Percentiles rank a stretch among this genome's conserved stretches.
Conservation (phyloP, 2,329 filamentous ascomycete species). For the Beauveria bassiana region DNA sequence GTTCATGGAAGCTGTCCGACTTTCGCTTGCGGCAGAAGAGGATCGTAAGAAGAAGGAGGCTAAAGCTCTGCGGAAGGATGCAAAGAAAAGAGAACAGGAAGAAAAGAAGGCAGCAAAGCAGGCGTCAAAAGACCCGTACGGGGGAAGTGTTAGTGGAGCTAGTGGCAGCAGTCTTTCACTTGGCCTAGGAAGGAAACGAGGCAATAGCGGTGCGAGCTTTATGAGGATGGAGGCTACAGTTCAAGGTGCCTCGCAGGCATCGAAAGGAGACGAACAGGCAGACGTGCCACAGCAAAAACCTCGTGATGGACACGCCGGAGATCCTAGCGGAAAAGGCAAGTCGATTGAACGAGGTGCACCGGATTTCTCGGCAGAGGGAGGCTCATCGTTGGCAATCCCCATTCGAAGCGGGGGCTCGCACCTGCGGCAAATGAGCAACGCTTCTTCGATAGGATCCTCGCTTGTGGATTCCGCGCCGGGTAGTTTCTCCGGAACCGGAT, state of each 20-base stretch:
- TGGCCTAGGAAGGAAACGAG: slow-evolving; percentile 49
- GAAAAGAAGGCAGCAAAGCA: slow-evolving; percentile 72
- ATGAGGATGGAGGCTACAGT: slow-evolving; percentile 48
- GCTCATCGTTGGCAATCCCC: slow-evolving; percentile 31
- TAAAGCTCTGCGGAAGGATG: slow-evolving; percentile 54
- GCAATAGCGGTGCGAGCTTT: slow-evolving; percentile 53
- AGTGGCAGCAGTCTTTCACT: slow-evolving; percentile 60
- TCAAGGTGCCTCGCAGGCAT: slow-evolving; percentile 32
- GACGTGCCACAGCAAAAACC: slow-evolving; percentile 18
- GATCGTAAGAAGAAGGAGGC: slow-evolving; percentile 76
- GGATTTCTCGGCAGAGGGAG: slow-evolving; percentile 14
- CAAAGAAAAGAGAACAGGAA: slow-evolving; percentile 78
- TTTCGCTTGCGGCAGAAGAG: slow-evolving; percentile 88
- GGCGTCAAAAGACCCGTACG: slow-evolving; percentile 30
- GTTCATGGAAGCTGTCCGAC: slow-evolving; percentile 92
- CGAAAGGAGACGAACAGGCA: slow-evolving; percentile 15
- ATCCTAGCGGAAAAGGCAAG: slow-evolving; percentile 55
- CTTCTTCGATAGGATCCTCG: slow-evolving; percentile 77
- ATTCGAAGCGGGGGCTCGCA: slow-evolving; percentile 58
- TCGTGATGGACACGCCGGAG: slow-evolving; percentile 19
- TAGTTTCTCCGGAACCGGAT: slow-evolving; percentile 36
- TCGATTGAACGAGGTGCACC: slow-evolving; percentile 49
- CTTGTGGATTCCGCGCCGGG: slow-evolving; percentile 57
- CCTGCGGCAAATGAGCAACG: slow-evolving; percentile 76
- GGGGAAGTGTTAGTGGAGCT: slow-evolving; percentile 30